These are phyloP conservation scores for Citeromyces hawaiiensis DNA, from an alignment of 1,139 yeast species.

Conservation along the genomic window DNA sequence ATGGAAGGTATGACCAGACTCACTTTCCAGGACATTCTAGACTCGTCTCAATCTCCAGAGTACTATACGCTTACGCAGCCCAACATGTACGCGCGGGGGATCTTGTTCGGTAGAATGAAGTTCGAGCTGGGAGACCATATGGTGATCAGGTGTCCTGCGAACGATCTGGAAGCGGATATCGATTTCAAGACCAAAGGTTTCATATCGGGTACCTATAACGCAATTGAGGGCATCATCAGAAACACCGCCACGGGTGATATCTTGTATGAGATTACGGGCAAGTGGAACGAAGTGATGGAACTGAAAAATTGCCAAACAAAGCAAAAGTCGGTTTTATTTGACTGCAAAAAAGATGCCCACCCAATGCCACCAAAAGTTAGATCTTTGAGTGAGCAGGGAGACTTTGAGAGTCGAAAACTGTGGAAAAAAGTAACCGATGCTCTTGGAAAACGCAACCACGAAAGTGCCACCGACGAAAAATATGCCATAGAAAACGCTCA, in stretches of 20 bases:
- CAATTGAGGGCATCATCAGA: conserved; percentile 64
- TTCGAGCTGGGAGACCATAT: conserved; percentile 90
- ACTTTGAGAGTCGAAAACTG: conserved; percentile 64
- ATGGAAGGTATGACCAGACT: conserved; percentile 86
- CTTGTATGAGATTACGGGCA: conserved; percentile 63
- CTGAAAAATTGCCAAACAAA: conserved; percentile 42
- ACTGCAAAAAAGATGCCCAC: conserved; percentile 34
- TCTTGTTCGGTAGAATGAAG: conserved; percentile 78
- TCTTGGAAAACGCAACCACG: conserved; percentile 62
- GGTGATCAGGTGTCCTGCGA: conserved; percentile 48
- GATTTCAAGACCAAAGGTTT: conserved; percentile 95
- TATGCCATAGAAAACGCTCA: conserved; percentile 76
- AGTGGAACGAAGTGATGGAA: conserved; percentile 85
- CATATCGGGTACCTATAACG: conserved; percentile 84
- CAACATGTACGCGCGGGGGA: conserved; percentile 91
- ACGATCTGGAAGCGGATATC: conserved; percentile 59
- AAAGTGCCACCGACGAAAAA: conserved; percentile 77
- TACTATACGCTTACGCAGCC: conserved; percentile 80
- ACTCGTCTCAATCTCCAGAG: conserved; percentile 34
- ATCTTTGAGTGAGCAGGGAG: conserved; percentile 67
- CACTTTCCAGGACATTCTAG: conserved; percentile 49
- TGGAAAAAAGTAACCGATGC: conserved; percentile 82
- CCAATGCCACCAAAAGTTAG: conserved; percentile 58
- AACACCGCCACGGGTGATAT: conserved; percentile 37
- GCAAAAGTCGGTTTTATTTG: conserved; percentile 42